Percentiles rank a stretch among this genome's conserved stretches.
phyloP scores from a whole-genome alignment of 1,284 basidiomycete species.

The Cryptococcus amylolentus region DNA sequence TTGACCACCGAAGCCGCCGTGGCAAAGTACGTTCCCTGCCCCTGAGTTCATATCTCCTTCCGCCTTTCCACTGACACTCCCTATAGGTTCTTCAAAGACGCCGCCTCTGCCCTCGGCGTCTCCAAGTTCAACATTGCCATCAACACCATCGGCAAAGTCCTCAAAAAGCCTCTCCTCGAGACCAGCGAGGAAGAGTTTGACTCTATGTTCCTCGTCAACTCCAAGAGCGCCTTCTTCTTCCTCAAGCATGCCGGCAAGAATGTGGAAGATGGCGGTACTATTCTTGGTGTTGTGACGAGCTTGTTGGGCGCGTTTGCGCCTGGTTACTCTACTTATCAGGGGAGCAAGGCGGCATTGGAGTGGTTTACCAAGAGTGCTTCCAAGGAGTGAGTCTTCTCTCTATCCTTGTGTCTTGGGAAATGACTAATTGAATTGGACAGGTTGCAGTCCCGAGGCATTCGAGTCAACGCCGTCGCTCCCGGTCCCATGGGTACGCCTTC shows the following conservation, averaged over 20 bases:
- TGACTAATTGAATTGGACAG: background rate
- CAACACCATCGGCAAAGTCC: conserved; percentile 30
- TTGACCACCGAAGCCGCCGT: conserved; percentile 1
- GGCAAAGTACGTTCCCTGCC: background rate
- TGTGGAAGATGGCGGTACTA: conserved; percentile 20
- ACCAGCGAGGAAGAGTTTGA: conserved; percentile 26
- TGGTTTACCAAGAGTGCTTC: conserved; percentile 26
- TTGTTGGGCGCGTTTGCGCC: conserved; percentile 23
- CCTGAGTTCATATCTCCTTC: background rate
- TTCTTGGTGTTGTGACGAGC: conserved; percentile 22
- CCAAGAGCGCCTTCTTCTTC: conserved; percentile 30
- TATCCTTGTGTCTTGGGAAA: too few relatives aligned
- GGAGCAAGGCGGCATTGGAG: conserved; percentile 26
- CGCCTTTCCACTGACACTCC: background rate
- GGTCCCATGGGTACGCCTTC: background rate
- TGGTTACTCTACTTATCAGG: conserved; percentile 27
- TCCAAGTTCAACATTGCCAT: conserved; percentile 21
- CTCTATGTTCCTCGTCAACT: conserved; percentile 23
- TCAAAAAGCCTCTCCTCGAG: conserved; percentile 24
- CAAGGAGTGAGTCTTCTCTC: conserved; percentile 9
- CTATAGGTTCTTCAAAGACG: background rate
- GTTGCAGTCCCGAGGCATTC: conserved; percentile 1
- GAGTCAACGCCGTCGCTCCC: background rate
- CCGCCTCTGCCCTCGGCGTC: background rate
- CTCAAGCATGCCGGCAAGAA: conserved; percentile 20